A percentile compares a stretch with the other conserved stretches of the same genome.
Evolutionary conservation across 1,139 yeast genomes (phyloP).

Genomic region (Taphrina betulina): DNA sequence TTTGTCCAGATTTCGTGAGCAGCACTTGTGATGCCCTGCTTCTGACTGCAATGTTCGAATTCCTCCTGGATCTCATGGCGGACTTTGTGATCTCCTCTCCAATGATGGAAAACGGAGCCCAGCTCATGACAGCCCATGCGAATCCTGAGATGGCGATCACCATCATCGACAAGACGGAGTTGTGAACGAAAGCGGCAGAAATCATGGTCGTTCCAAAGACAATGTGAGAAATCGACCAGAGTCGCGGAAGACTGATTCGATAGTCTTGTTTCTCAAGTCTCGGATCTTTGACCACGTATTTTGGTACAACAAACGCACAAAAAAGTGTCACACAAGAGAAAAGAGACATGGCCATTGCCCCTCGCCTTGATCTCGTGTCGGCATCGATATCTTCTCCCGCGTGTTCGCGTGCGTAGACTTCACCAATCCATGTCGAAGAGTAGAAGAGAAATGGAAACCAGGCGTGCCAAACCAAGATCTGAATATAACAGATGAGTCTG

Average conservation of each 20-base stretch:
- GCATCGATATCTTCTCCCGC: slow-evolving; percentile 33
- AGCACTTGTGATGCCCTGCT: slow-evolving; percentile 7
- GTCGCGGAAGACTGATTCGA: slow-evolving; percentile 2
- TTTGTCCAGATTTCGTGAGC: slow-evolving; percentile 11
- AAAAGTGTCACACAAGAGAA: slow-evolving; percentile 46
- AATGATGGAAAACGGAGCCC: slow-evolving; percentile 50
- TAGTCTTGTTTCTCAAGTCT: slow-evolving; percentile 35
- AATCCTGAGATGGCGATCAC: slow-evolving; percentile 46
- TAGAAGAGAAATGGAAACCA: slow-evolving; percentile 52
- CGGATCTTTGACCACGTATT: slow-evolving; percentile 38
- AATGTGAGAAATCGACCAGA: slow-evolving; percentile 21
- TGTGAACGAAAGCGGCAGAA: slow-evolving; percentile 41
- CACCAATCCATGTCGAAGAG: slow-evolving; percentile 51
- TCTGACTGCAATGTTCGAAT: slow-evolving; percentile 21
- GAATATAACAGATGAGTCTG: slow-evolving; percentile 49
- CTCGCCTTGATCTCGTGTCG: slow-evolving; percentile 39
- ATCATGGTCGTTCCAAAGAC: slow-evolving; percentile 45
- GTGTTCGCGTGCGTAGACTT: slow-evolving; percentile 43
- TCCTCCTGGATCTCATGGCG: slow-evolving; percentile 10
- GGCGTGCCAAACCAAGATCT: slow-evolving; percentile 57
- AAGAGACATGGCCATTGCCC: slow-evolving; percentile 44
- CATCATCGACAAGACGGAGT: slow-evolving; percentile 42
- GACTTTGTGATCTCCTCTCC: slow-evolving; percentile 45
- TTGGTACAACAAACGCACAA: slow-evolving; percentile 42
- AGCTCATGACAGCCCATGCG: slow-evolving; percentile 48